Evolutionary conservation across 2,329 filamentous ascomycete genomes (phyloP).

Genomic region (Teratosphaeriaceae sp.): DNA sequence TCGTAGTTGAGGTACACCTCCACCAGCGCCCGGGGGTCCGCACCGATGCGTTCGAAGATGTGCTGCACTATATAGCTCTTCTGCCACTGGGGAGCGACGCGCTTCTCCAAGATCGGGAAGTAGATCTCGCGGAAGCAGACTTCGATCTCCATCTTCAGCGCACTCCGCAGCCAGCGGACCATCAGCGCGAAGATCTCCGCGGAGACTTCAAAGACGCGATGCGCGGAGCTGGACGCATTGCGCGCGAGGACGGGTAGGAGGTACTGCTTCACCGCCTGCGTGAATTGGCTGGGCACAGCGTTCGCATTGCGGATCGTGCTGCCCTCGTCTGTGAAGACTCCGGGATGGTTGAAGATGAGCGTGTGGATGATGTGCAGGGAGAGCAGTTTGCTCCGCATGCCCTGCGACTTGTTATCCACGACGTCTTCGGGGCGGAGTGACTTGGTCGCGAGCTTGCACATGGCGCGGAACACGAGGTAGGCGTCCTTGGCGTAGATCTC

Average conservation of each 20-base stretch:
- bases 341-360: constrained; percentile 86
- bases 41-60: constrained; percentile 75
- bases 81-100: constrained; percentile 78
- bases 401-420: constrained; percentile 85
- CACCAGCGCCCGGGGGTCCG: constrained; percentile 80
- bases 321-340: constrained; percentile 89
- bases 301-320: constrained; percentile 89
- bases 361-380: constrained; percentile 95
- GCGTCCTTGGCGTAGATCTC: constrained; percentile 97
- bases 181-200: constrained; percentile 98
- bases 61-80: constrained; percentile 81
- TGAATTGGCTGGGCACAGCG: constrained; percentile 80
- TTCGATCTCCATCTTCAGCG: constrained; percentile 97
- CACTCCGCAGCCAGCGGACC: constrained; percentile 85
- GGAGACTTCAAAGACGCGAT: constrained; percentile 88
- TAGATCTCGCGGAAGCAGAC: constrained; percentile 98
- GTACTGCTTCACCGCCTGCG: constrained; percentile 95
- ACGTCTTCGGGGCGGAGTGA: constrained; percentile 82
- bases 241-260: constrained; percentile 89
- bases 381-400: constrained; percentile 94
- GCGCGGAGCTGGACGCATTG: constrained; percentile 90
- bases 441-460: constrained; percentile 97
- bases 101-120: constrained; percentile 80
- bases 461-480: constrained; percentile 92
- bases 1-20: constrained; percentile 98